Evolutionary conservation across 768 basidiomycete genomes (phyloP), one percentile per base, ranked within the genome.

Genomic region (Sistotremastrum niveocremeum): DNA sequence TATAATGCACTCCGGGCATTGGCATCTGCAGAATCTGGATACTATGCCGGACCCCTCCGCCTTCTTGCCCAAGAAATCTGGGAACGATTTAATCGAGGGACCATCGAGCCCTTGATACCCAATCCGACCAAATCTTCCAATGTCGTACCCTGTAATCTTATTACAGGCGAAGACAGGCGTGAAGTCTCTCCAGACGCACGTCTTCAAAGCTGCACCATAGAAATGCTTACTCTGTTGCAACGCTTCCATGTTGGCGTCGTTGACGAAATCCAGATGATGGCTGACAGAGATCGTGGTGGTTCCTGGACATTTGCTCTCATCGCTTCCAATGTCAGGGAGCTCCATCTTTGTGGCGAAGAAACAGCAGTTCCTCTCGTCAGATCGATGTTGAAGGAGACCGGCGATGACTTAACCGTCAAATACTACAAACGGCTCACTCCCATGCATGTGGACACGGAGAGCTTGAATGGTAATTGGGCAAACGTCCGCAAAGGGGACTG

Each of bases 191-290:
- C 67, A 1, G 54, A 68, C 5, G 78, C 78, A 0, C 62, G 69
- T 0, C 60, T 95, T 35, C 48, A 70, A n/a, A 81, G 81, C 57
- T 90, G 86, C 60, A 99, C 95, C 2, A 83, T 97, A 53, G 95
- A 99, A 69, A 99, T 98, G 93, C 60, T 84, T 34, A 66, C 70
- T 4, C 52, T 66, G 7, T 50, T 52, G 2, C 51, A 41, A 11
- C 49, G 49, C 3, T 67, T 65, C 46, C 88, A 94, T 44, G 89
- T 98, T 28, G 91, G 80, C 0, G 91, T 99, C 40, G 70, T 99
- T 39, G 95, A 97, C 60, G 94, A 98, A 66, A 97, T 99, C 41
- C 95, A 98, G 66, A 84, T 98, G 84, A 76, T 98, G 11, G 74
- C 74, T 0, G 89, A 97, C 60, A 62, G 69, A 0, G 66, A 77